Evolutionary conservation across 2,329 filamentous ascomycete species (phyloP), one percentile per base, ranked within the genome.

Genomic region (Aspergillus fructus): DNA sequence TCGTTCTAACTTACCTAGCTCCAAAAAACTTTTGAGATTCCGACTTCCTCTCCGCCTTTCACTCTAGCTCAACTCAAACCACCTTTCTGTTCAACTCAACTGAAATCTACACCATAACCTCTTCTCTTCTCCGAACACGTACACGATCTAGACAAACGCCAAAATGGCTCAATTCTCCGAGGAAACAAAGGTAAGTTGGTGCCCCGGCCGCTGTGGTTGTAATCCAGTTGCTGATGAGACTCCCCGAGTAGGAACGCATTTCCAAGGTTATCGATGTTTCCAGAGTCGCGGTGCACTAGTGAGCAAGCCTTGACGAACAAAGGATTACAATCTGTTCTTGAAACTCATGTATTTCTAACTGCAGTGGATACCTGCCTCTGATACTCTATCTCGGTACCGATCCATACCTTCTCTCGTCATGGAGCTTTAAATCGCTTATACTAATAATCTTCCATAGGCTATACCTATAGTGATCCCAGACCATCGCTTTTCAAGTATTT

Each of bases 271-370:
- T 99, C 76, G 94, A 97, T 78, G 81, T 97, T 75, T 94, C 92
- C 62, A 87, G 93, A 71, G 88, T 97, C 70, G 92, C 90, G 59
- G 89, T 99, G 72, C 94, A 99, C 81, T 99, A 97, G 91, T 96
- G 85, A 65, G 89, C 73, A 37, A 15, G 52, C 21, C 37, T 45
- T 30, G 24, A 21, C 21, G 23, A 42, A n/a, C 37, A 19, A 51
- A 15, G 6, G 17, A 21, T n/a, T 7, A 24, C 21, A 30, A 30
- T 4, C 9, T 24, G 27, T 39, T 49, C n/a, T 23, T 15, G 53
- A 55, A 52, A 63, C 64, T 68, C 57, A 71, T 58, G 15, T 40
- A 39, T 47, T 50, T 55, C 46, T 53, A 59, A 59, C 53, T 56
- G 30, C 68, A 96, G 91, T 83, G 94, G 94, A 76, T 99, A 97